Evolutionary conservation across 2,329 filamentous ascomycete species (phyloP).

Genomic region (Westerdykella sp.): DNA sequence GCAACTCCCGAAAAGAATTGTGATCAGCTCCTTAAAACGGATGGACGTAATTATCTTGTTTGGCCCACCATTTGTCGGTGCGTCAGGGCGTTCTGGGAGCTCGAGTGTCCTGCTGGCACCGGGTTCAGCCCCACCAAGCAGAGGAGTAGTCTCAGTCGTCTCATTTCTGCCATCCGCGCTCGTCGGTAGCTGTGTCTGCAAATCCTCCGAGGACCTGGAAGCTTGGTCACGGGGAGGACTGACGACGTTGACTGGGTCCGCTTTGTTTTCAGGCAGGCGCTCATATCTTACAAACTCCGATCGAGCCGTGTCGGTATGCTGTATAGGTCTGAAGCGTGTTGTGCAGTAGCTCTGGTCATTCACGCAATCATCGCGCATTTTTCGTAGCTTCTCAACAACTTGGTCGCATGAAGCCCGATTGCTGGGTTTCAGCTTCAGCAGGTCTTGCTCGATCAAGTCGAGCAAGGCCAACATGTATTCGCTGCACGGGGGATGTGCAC

Average conservation of each 20-base stretch:
- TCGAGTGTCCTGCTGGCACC: too few relatives aligned
- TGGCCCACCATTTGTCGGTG: too few relatives aligned
- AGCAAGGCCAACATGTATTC: slow-evolving; percentile 2
- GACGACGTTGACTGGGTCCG: background rate
- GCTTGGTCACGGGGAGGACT: background rate
- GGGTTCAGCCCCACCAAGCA: too few relatives aligned
- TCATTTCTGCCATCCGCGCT: too few relatives aligned
- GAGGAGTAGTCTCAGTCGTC: too few relatives aligned
- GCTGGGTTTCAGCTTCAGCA: background rate
- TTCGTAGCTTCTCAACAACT: background rate
- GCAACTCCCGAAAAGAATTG: too few relatives aligned
- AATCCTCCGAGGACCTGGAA: too few relatives aligned
- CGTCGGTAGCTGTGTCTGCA: too few relatives aligned
- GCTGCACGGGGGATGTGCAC: background rate
- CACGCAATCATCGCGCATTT: background rate
- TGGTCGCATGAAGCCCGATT: background rate
- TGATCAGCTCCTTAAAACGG: too few relatives aligned
- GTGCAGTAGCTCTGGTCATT: background rate
- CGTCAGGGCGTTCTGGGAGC: too few relatives aligned
- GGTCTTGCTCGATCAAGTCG: background rate
- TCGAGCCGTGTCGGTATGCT: background rate
- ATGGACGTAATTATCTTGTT: too few relatives aligned
- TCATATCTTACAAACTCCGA: background rate
- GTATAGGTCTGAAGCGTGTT: background rate
- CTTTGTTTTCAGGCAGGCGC: background rate